phyloP scores from a whole-genome alignment of 2,329 filamentous ascomycete genomes.

The Bimuria novae-zelandiae region DNA sequence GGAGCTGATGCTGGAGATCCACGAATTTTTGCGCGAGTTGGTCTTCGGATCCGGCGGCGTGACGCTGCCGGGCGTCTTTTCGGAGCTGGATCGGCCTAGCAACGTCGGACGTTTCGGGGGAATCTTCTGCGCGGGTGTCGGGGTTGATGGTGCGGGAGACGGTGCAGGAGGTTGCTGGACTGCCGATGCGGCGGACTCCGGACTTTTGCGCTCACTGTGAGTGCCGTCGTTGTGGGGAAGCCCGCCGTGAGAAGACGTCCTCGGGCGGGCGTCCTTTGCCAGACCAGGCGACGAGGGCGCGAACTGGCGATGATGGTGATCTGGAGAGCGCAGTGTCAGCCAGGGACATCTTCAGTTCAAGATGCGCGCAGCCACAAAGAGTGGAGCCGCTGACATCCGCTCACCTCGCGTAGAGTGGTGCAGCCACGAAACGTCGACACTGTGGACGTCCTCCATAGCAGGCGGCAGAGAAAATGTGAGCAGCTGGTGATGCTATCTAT shows the following conservation, averaged over 20 bases:
- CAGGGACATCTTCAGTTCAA: slow-evolving; percentile 15
- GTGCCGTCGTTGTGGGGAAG: slow-evolving; percentile 25
- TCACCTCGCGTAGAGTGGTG: slow-evolving; percentile 82
- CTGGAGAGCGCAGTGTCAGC: slow-evolving; percentile 30
- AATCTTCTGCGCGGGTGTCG: slow-evolving; percentile 32
- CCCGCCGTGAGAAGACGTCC: slow-evolving; percentile 42
- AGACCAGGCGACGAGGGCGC: slow-evolving; percentile 44
- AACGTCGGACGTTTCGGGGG: slow-evolving; percentile 48
- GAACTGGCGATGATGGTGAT: slow-evolving; percentile 44
- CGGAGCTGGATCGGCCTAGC: slow-evolving; percentile 47
- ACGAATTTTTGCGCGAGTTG: slow-evolving; percentile 69
- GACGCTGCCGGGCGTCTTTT: slow-evolving; percentile 38
- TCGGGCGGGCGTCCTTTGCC: slow-evolving; percentile 38
- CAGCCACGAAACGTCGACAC: slow-evolving; percentile 90
- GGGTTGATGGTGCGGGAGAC: slow-evolving; percentile 20
- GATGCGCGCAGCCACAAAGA: slow-evolving; percentile 22
- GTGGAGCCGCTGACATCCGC: slow-evolving; percentile 38
- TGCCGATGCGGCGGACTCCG: slow-evolving; percentile 22
- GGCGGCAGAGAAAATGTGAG: slow-evolving; percentile 21
- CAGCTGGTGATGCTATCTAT: slow-evolving; percentile 23
- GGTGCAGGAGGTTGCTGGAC: slow-evolving; percentile 35
- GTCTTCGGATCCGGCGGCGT: slow-evolving; percentile 37
- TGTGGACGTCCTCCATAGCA: slow-evolving; percentile 77
- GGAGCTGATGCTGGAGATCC: slow-evolving; percentile 91
- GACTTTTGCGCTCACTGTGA: slow-evolving; percentile 22